Percentiles rank a stretch among this genome's conserved stretches.
Evolutionary conservation across 2,329 filamentous ascomycete species (phyloP).

Genomic region (Ophiostoma piceae): DNA sequence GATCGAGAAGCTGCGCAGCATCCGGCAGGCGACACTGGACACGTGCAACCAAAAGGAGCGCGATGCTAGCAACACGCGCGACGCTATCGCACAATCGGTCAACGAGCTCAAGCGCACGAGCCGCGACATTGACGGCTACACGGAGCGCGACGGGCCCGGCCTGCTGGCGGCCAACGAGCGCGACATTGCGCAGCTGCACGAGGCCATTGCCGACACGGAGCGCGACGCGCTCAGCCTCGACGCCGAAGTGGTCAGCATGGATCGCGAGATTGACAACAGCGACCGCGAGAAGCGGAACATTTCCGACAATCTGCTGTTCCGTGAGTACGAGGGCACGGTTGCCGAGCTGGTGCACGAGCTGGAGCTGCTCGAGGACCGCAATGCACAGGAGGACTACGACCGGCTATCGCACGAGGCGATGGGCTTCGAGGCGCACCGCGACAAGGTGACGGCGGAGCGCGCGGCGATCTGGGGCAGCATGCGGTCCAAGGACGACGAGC

Average conservation of each 20-base stretch:
- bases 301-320: slow-evolving; percentile 79
- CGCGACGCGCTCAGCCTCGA: slow-evolving; percentile 62
- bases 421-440: slow-evolving; percentile 61
- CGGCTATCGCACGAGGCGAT: slow-evolving; percentile 66
- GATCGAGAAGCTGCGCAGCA: slow-evolving; percentile 67
- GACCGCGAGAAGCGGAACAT: slow-evolving; percentile 83
- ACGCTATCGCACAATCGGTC: slow-evolving; percentile 66
- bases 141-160: slow-evolving; percentile 66
- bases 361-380: slow-evolving; percentile 65
- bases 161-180: slow-evolving; percentile 65
- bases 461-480: slow-evolving; percentile 70
- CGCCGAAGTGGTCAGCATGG: slow-evolving; percentile 68
- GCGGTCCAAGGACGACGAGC: slow-evolving; percentile 77
- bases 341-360: slow-evolving; percentile 66
- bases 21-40: slow-evolving; percentile 69
- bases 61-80: slow-evolving; percentile 63
- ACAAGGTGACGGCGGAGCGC: slow-evolving; percentile 65
- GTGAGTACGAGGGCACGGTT: slow-evolving; percentile 66
- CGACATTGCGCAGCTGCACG: slow-evolving; percentile 63
- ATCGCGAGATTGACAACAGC: slow-evolving; percentile 70
- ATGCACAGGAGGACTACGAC: slow-evolving; percentile 76
- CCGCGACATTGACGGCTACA: slow-evolving; percentile 72
- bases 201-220: slow-evolving; percentile 60
- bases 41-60: slow-evolving; percentile 69
- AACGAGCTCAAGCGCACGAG: slow-evolving; percentile 72